phyloP scores from a whole-genome alignment of 148 eudicot species.

The Rhododendron kiyosumense region DNA sequence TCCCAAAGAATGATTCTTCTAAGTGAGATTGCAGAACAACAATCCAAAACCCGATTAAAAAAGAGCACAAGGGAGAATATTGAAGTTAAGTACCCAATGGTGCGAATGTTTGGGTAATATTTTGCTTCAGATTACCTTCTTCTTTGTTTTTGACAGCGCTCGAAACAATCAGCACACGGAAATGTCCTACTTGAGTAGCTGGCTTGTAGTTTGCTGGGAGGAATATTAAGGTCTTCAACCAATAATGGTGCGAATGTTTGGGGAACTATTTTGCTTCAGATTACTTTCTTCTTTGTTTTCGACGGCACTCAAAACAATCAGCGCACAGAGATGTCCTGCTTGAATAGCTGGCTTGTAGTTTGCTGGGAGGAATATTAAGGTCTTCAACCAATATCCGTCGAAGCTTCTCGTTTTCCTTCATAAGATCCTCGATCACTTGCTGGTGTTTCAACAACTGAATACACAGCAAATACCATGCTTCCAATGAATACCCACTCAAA shows the following conservation, averaged over 20 bases:
- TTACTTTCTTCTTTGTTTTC: slow-evolving; percentile 57
- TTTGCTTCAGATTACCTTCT: slow-evolving; percentile 19
- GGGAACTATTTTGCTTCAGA: neutral
- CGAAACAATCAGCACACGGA: slow-evolving; percentile 67
- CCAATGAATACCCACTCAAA: neutral
- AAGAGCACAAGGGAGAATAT: neutral
- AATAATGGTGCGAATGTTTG: slow-evolving; percentile 10
- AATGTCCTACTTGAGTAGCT: slow-evolving; percentile 28
- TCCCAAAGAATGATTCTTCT: neutral
- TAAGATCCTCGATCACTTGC: slow-evolving; percentile 70
- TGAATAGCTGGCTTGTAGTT: slow-evolving; percentile 38
- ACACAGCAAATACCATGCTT: neutral
- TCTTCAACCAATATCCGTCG: slow-evolving; percentile 71
- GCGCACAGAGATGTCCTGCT: slow-evolving; percentile 42
- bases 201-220: slow-evolving; percentile 49
- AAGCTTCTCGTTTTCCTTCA: slow-evolving; percentile 84
- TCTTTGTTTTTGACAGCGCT: slow-evolving; percentile 74
- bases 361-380: slow-evolving; percentile 63
- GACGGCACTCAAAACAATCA: slow-evolving; percentile 83
- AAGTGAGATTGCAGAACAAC: neutral
- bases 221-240: slow-evolving; percentile 73
- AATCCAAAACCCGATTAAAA: neutral
- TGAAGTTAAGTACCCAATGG: neutral
- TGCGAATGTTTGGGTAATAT: neutral
- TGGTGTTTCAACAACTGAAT: slow-evolving; percentile 83